These are phyloP conservation scores for Pythium pyrilobum DNA, from an alignment of 352 stramenopile genomes.

Conservation along the genomic window DNA sequence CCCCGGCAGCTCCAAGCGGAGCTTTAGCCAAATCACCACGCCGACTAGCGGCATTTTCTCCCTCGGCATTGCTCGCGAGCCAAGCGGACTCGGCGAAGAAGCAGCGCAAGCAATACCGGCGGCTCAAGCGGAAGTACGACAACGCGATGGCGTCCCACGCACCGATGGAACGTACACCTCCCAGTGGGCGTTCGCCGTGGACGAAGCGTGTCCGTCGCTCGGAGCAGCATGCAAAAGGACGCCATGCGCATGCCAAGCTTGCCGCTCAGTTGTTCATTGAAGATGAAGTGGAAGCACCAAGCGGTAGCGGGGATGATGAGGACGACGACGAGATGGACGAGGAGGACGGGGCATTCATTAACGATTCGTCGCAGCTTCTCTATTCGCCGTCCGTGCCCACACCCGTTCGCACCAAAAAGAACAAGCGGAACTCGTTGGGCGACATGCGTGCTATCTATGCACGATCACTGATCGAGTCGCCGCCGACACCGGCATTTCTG, in stretches of 20 bases:
- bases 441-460: conserved; percentile 81
- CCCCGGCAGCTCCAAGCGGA: neutral
- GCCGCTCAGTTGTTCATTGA: conserved; percentile 62
- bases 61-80: conserved; percentile 47
- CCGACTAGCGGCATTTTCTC: conserved; percentile 23
- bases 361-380: conserved; percentile 77
- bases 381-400: conserved; percentile 43
- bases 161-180: neutral
- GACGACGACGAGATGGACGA: conserved; percentile 58
- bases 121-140: conserved; percentile 71
- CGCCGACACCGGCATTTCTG: conserved; percentile 25
- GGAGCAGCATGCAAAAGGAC: conserved; percentile 24
- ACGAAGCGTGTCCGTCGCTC: conserved; percentile 57
- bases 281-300: conserved; percentile 52
- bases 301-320: conserved; percentile 36
- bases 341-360: conserved; percentile 70
- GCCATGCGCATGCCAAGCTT: conserved; percentile 7
- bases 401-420: conserved; percentile 12
- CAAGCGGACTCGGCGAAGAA: conserved; percentile 48
- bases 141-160: neutral
- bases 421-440: conserved; percentile 23
- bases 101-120: conserved; percentile 49
- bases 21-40: neutral
- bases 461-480: conserved; percentile 59
- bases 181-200: conserved; percentile 35